Conservation (phyloP, 306 rosid species). For the Corylus avellana region DNA sequence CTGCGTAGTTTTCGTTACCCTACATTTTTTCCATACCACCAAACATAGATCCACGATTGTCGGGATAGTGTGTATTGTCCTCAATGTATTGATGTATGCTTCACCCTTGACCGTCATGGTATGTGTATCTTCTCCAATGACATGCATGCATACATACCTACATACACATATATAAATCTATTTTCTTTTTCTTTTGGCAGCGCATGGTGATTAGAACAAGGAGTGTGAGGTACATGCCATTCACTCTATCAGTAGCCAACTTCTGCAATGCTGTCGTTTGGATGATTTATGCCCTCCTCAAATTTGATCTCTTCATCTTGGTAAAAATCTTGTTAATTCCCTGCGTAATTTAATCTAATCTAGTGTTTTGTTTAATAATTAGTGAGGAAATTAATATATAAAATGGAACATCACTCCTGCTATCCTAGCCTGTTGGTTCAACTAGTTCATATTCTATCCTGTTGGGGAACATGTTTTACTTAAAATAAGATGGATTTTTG, state of each 20-base stretch:
- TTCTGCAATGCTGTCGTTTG: constrained; percentile 59
- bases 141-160: too few relatives aligned
- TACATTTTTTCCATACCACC: constrained; percentile 27
- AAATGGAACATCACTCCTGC: too few relatives aligned
- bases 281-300: constrained; percentile 58
- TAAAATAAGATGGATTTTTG: too few relatives aligned
- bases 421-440: too few relatives aligned
- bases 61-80: constrained; percentile 56
- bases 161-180: too few relatives aligned
- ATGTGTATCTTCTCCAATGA: constrained; percentile 5
- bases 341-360: too few relatives aligned
- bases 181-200: constrained; percentile 30
- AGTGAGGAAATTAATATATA: too few relatives aligned
- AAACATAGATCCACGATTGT: constrained; percentile 37
- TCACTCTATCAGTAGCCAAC: constrained; percentile 62
- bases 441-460: too few relatives aligned
- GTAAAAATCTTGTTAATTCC: constrained; percentile 33
- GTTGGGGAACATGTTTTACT: too few relatives aligned
- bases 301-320: constrained; percentile 60
- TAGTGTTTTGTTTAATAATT: too few relatives aligned
- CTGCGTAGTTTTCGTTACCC: constrained; percentile 18
- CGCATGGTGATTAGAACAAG: constrained; percentile 55
- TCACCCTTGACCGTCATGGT: constrained; percentile 92
- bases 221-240: constrained; percentile 95
- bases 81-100: constrained; percentile 72